Conservation (phyloP, 192 early-diverging fungal species). For the Phlyctochytrium planicorne region DNA sequence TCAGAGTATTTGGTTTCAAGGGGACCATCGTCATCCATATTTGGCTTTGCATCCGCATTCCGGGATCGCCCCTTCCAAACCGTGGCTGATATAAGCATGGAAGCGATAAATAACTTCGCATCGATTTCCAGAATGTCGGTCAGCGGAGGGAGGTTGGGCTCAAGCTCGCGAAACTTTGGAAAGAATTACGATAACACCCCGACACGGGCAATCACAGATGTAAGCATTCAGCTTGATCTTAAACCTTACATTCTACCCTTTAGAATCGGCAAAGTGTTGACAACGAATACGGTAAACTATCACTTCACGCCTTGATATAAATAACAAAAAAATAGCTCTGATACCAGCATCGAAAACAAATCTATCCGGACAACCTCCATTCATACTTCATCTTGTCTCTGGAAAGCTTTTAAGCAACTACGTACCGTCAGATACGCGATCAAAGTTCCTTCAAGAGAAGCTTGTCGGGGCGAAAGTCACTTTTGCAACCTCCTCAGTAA, state of each 20-base stretch:
- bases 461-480: background rate
- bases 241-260: no score
- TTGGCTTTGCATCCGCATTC: constrained; percentile 1
- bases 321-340: no score
- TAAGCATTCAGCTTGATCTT: no score
- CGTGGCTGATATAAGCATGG: background rate
- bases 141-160: background rate
- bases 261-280: no score
- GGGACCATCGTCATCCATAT: background rate
- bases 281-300: no score
- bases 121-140: background rate
- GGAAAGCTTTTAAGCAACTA: background rate
- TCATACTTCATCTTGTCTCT: background rate
- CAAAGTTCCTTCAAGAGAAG: background rate
- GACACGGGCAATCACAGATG: no score
- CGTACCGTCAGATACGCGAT: background rate
- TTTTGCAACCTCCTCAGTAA: background rate
- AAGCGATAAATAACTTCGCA: background rate
- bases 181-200: no score
- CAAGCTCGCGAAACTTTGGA: no score
- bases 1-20: background rate
- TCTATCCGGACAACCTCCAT: no score
- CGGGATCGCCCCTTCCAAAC: background rate
- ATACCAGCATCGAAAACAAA: no score
- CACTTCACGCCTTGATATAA: no score